phyloP scores from a whole-genome alignment of 768 basidiomycete species.

The Dendrothele bispora region DNA sequence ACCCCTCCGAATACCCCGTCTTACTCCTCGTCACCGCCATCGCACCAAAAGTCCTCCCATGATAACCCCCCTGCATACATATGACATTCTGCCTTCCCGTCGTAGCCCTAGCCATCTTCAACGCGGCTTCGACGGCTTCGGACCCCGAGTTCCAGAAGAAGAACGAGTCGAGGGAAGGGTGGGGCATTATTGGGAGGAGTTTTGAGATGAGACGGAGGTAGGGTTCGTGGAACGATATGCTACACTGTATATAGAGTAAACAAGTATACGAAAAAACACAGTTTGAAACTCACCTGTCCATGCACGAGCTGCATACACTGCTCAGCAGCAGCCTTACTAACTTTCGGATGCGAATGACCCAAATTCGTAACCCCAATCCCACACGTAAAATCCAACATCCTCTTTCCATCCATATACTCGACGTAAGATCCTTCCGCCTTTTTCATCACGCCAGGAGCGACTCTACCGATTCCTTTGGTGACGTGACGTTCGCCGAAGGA shows the following conservation, averaged over 20 bases:
- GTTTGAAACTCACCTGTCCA: conserved; percentile 64
- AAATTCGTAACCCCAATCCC: conserved; percentile 89
- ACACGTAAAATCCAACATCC: conserved; percentile 80
- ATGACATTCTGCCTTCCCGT: conserved; percentile 90
- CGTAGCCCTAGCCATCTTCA: conserved; percentile 81
- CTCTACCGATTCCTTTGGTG: conserved; percentile 44
- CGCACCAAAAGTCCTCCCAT: conserved; percentile 91
- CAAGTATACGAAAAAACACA: background rate
- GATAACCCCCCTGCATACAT: conserved; percentile 89
- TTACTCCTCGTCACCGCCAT: conserved; percentile 95
- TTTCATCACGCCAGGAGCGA: conserved; percentile 56
- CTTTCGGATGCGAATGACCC: conserved; percentile 85
- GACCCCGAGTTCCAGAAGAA: conserved; percentile 98
- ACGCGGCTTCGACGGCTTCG: conserved; percentile 86
- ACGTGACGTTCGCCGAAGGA: conserved; percentile 45
- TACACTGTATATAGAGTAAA: conserved; percentile 52
- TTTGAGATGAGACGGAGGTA: conserved; percentile 86
- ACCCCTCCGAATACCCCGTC: conserved; percentile 82
- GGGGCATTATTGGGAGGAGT: conserved; percentile 86
- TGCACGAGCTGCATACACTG: conserved; percentile 84
- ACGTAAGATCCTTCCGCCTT: conserved; percentile 77
- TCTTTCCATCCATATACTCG: conserved; percentile 67
- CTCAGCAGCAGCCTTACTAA: conserved; percentile 86
- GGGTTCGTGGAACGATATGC: conserved; percentile 84
- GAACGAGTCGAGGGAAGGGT: conserved; percentile 90